Percentiles rank a stretch among this genome's conserved stretches.
Conservation (phyloP, 1,284 basidiomycete species). For the Pseudozyma hubeiensis region DNA sequence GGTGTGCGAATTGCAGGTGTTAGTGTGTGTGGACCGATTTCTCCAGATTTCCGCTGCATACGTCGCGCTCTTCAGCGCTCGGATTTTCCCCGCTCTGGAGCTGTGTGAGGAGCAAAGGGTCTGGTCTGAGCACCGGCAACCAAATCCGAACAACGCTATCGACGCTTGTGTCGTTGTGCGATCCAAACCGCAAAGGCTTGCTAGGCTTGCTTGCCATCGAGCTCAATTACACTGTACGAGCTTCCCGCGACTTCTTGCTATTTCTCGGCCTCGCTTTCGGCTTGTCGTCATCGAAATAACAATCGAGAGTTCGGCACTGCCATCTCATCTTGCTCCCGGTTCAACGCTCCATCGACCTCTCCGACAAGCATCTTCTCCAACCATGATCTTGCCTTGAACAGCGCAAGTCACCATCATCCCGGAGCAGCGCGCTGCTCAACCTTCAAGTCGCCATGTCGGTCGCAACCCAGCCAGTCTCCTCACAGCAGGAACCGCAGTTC, state of each 20-base stretch:
- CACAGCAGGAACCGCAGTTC: slow-evolving; percentile 1
- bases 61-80: neutral
- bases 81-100: slow-evolving; percentile 6
- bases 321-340: too few relatives aligned
- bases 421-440: slow-evolving; percentile 1
- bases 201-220: too few relatives aligned
- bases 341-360: too few relatives aligned
- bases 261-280: neutral
- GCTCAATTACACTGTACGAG: too few relatives aligned
- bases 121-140: slow-evolving; percentile 1
- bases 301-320: neutral
- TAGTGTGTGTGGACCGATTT: neutral
- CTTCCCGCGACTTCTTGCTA: too few relatives aligned
- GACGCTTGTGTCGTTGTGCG: neutral
- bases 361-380: neutral
- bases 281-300: slow-evolving; percentile 2
- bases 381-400: neutral
- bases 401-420: neutral
- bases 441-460: slow-evolving; percentile 17
- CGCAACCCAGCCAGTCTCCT: slow-evolving; percentile 7
- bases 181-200: too few relatives aligned
- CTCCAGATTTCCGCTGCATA: slow-evolving; percentile 23
- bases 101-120: neutral
- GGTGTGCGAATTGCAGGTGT: neutral
- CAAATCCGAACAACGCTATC: neutral